Percentiles rank a stretch among this genome's conserved stretches.
Conservation (phyloP, 164 flowering plant species). For the Euptelea pleiosperma region DNA sequence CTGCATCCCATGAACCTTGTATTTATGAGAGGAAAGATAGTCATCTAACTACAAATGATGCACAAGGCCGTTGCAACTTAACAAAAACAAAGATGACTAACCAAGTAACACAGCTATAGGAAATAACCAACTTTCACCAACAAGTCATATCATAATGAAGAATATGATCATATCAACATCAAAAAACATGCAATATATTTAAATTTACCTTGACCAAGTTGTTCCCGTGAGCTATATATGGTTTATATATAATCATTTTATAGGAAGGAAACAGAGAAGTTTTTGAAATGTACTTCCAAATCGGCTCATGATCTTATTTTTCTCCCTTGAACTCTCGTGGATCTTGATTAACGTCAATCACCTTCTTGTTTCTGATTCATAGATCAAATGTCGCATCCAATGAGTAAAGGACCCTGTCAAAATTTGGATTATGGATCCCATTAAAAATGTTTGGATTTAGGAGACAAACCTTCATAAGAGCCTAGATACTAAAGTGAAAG, state of each 20-base stretch:
- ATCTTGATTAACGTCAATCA: constrained; percentile 49
- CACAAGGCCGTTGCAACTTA: not conserved
- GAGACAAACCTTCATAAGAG: constrained; percentile 37
- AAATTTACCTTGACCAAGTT: not conserved
- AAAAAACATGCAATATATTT: not conserved
- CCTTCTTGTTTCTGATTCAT: constrained; percentile 43
- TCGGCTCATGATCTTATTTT: constrained; percentile 34
- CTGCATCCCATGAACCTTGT: constrained; percentile 21
- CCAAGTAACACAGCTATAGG: not conserved
- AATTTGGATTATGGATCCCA: not conserved
- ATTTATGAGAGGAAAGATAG: no score
- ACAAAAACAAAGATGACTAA: not conserved
- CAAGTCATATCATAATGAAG: no score
- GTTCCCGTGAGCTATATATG: not conserved
- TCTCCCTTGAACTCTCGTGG: constrained; percentile 44
- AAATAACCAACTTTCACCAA: no score
- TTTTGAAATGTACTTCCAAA: constrained; percentile 31
- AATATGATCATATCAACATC: not conserved
- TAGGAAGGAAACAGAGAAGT: not conserved
- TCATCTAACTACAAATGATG: no score
- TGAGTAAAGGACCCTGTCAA: constrained; percentile 43
- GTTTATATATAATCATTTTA: not conserved
- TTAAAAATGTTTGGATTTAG: not conserved
- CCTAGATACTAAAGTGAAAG: constrained; percentile 58
- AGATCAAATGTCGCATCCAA: constrained; percentile 45